phyloP scores from a whole-genome alignment of 768 basidiomycete species.

The Phaeotremella skinneri region DNA sequence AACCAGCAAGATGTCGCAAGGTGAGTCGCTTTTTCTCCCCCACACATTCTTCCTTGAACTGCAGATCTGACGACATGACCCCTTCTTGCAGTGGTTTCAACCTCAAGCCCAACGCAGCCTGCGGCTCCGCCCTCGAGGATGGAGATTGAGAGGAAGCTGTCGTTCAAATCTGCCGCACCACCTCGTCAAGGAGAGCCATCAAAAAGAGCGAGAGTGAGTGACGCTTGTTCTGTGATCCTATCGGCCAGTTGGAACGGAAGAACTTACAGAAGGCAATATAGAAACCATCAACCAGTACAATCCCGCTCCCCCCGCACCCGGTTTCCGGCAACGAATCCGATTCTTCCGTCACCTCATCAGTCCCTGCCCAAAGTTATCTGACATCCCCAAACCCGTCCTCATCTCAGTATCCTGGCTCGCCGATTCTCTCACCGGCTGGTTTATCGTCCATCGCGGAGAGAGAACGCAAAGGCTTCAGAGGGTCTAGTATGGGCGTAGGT shows the following conservation, averaged over 20 bases:
- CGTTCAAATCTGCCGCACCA: conserved; percentile 36
- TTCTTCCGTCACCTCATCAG: conserved; percentile 40
- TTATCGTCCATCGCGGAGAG: conserved; percentile 35
- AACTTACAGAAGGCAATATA: background rate
- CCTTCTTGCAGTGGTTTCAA: background rate
- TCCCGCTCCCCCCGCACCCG: background rate
- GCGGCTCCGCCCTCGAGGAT: conserved; percentile 40
- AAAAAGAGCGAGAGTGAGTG: conserved; percentile 35
- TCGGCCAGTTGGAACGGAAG: background rate
- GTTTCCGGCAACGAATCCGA: conserved; percentile 46
- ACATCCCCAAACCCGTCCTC: conserved; percentile 20
- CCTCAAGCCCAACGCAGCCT: conserved; percentile 16
- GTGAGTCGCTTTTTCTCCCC: background rate
- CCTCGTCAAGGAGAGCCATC: conserved; percentile 26
- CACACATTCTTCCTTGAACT: background rate
- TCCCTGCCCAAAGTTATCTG: conserved; percentile 15
- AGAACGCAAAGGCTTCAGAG: conserved; percentile 10
- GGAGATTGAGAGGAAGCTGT: conserved; percentile 48
- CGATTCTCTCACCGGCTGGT: conserved; percentile 24
- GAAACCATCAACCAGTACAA: conserved; percentile 5
- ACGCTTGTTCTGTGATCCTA: background rate
- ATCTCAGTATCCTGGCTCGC: conserved; percentile 15
- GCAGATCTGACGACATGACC: background rate
- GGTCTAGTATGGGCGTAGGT: background rate
- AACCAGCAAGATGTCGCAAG: background rate